Base-by-base conservation (phyloP, 108 stramenopile genomes). In the Nannochloropsis salina region DNA sequence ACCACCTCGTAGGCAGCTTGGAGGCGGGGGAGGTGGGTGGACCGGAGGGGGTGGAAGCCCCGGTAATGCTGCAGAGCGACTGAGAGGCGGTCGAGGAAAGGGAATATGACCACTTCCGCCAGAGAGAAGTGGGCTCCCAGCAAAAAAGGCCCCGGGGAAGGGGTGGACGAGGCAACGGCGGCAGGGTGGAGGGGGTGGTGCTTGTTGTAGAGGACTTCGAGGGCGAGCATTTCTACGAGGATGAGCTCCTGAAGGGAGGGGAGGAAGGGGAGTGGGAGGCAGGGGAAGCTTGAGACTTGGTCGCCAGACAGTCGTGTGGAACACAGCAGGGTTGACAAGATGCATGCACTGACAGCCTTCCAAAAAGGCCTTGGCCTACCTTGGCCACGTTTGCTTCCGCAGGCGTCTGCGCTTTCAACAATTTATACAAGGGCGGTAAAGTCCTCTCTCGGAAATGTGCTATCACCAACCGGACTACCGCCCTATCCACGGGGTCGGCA, bases 211-310 rank as follows among this genome's bases (percentile, higher is more conserved):
- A 74, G 61, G 3, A 6, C 20, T 8, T 74, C 61, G 61, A 74
- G 61, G 61, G 61, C 61, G 8, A 74, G 61, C 61, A 74, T 74
- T n/a, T 74, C 61, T n/a, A 74, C 61, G n/a, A 74, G 61, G 61
- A 74, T n/a, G 61, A 74, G 61, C 61, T 74, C 61, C 61, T 74
- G 61, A n/a, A n/a, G 15, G 61, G 15, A n/a, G 4, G 61, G 20
- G 61, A n/a, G 20, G 61, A n/a, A n/a, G 61, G 61, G 61, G 8
- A 74, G 8, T 15, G 61, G 8, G 20, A 74, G 61, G n/a, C 15
- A 6, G 61, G 61, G 31, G 31, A 74, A 74, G 61, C 20, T 74
- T 74, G 61, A 3, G 47, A 74, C 20, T 15, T 74, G 61, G 15
- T 6, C 31, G 31, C 31, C 31, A 31, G 31, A 31, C 31, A 31